Percentiles rank a stretch among this genome's conserved stretches.
Conservation (phyloP, 2,329 filamentous ascomycete genomes). For the Microcyclospora pomicola region DNA sequence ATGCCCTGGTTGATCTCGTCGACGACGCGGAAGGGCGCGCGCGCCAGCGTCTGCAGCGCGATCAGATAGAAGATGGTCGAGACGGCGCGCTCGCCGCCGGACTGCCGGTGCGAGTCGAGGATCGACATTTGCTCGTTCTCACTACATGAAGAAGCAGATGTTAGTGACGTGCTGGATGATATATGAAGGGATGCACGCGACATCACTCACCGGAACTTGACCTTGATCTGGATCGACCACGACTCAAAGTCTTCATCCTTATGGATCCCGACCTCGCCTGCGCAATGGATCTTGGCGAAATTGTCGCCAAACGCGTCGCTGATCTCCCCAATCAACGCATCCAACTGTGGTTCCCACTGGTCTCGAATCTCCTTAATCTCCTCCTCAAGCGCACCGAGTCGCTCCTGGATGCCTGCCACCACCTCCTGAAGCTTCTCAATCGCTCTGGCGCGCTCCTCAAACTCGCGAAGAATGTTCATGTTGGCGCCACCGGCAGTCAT, state of each 20-base stretch:
- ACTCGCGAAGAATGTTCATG: conserved; percentile 61
- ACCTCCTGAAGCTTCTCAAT: conserved; percentile 54
- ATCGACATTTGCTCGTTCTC: conserved; percentile 72
- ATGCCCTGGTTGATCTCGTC: conserved; percentile 99
- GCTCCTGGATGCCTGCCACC: conserved; percentile 5
- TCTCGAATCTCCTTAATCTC: conserved; percentile 53
- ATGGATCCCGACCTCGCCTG: conserved; percentile 74
- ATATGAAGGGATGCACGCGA: background rate
- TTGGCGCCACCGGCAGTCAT: conserved; percentile 56
- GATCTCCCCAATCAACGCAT: conserved; percentile 64
- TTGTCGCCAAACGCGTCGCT: conserved; percentile 86
- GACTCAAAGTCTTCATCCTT: conserved; percentile 83
- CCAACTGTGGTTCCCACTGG: conserved; percentile 73
- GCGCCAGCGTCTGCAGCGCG: conserved; percentile 85
- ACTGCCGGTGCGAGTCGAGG: conserved; percentile 84
- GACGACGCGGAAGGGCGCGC: conserved; percentile 91
- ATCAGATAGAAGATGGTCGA: conserved; percentile 99
- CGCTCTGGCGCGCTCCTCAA: conserved; percentile 54
- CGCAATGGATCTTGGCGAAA: conserved; percentile 86
- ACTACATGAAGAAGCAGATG: conserved; percentile 28
- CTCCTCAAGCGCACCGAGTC: conserved; percentile 38
- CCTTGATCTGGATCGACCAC: conserved; percentile 87
- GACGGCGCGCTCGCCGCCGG: conserved; percentile 87
- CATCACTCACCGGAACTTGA: conserved; percentile 68
- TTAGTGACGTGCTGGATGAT: background rate